Evolutionary conservation across 2,329 filamentous ascomycete species (phyloP).

Genomic region (Exserohilum turcica): DNA sequence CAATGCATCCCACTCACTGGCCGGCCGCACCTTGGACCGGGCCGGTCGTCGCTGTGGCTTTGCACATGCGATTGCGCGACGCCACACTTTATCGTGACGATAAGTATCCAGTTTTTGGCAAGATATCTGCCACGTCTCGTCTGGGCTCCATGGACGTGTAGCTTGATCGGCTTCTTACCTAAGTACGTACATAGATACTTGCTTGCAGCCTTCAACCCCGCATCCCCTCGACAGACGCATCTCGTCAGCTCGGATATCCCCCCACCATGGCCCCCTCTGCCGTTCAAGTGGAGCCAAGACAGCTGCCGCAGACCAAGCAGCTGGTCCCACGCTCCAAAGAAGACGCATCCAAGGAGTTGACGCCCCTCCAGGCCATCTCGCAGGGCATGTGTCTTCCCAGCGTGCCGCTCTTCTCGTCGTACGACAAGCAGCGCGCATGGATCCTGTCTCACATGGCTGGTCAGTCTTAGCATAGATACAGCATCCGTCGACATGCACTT

Average conservation of each 20-base stretch:
- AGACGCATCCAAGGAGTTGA: slow-evolving; percentile 33
- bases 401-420: slow-evolving; percentile 61
- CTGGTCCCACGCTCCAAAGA: slow-evolving; percentile 26
- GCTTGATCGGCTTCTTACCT: neutral
- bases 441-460: slow-evolving; percentile 68
- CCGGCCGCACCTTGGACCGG: neutral
- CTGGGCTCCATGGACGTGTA: neutral
- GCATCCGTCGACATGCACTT: neutral
- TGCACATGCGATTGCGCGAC: neutral
- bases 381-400: slow-evolving; percentile 56
- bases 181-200: too few species aligned
- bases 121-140: neutral
- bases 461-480: neutral
- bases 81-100: neutral
- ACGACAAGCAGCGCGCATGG: slow-evolving; percentile 65
- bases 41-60: neutral
- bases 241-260: neutral
- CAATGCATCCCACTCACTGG: too few species aligned
- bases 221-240: slow-evolving; percentile 2
- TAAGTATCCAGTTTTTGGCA: neutral
- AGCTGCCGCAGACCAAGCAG: slow-evolving; percentile 23
- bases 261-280: slow-evolving; percentile 44
- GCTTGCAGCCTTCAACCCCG: neutral
- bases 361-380: slow-evolving; percentile 51
- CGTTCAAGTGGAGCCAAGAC: slow-evolving; percentile 15